Percentiles rank a stretch among this genome's conserved stretches.
Conservation (phyloP, 202 grass and related monocot species). For the Digitaria exilis region DNA sequence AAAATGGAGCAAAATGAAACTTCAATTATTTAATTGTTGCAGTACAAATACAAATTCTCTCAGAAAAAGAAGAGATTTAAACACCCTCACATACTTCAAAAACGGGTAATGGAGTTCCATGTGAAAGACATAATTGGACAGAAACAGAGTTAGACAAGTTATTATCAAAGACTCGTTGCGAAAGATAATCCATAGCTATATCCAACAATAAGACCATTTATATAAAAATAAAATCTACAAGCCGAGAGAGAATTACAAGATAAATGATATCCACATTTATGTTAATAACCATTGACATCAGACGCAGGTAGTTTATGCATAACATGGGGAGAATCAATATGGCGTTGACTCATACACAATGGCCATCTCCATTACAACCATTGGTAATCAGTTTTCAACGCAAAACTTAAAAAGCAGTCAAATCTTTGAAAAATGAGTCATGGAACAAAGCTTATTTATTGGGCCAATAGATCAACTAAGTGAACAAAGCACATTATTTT, state of each 20-base stretch:
- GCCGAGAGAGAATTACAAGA: too few species aligned
- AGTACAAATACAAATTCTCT: too few species aligned
- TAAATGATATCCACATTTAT: constrained; percentile 6
- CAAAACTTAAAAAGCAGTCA: not conserved
- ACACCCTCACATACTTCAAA: not conserved
- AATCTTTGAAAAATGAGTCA: too few species aligned
- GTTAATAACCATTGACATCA: constrained; percentile 12
- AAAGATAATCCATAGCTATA: not conserved
- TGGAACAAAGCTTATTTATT: too few species aligned
- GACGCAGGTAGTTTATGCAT: not conserved
- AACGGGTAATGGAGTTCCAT: not conserved
- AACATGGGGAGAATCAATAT: not conserved
- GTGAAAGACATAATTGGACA: not conserved
- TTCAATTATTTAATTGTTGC: not conserved
- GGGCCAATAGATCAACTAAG: too few species aligned
- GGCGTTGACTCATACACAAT: constrained; percentile 49
- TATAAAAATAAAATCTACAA: not conserved
- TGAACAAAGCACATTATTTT: too few species aligned
- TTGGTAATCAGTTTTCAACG: constrained; percentile 41
- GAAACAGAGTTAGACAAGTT: not conserved
- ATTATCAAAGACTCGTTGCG: not conserved
- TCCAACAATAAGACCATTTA: not conserved
- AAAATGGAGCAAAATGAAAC: not conserved
- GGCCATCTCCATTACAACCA: constrained; percentile 8
- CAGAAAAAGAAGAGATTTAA: not conserved